Percentiles rank a stretch among this genome's conserved stretches.
These are phyloP conservation scores for Coemansia sp. DNA, from an alignment of 192 early-diverging fungal genomes.

Conservation along the genomic window DNA sequence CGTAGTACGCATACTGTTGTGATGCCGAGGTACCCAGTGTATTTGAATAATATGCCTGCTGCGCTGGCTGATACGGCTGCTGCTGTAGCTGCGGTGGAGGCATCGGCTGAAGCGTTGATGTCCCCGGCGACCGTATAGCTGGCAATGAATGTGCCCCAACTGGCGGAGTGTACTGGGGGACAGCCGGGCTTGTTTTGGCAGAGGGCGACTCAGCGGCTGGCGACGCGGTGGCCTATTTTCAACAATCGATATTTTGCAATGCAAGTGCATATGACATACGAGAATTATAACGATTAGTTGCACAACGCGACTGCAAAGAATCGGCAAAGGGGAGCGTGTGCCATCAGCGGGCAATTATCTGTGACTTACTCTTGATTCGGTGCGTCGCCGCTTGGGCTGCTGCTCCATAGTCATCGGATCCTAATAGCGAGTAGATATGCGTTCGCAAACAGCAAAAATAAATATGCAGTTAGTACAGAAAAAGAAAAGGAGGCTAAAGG, in stretches of 20 bases:
- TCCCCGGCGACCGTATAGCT: conserved; percentile 39
- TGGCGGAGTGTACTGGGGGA: conserved; percentile 22
- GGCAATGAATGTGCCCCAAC: conserved; percentile 27
- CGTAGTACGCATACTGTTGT: conserved; percentile 14
- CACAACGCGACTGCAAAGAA: too few species aligned
- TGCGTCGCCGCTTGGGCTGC: conserved; percentile 52
- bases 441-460: not conserved
- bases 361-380: conserved; percentile 43
- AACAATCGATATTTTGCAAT: too few species aligned
- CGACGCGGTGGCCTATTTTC: conserved; percentile 40
- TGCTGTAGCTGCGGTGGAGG: conserved; percentile 4
- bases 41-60: conserved; percentile 15
- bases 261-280: too few species aligned
- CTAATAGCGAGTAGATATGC: conserved; percentile 12
- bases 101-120: conserved; percentile 11
- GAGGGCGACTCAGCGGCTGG: conserved; percentile 29
- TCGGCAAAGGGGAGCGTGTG: too few species aligned
- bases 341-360: too few species aligned
- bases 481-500: conserved; percentile 19
- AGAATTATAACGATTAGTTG: too few species aligned
- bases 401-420: conserved; percentile 46
- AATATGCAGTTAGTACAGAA: conserved; percentile 9
- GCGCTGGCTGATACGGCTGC: conserved; percentile 13
- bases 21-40: not conserved
- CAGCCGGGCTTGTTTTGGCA: conserved; percentile 22